A percentile compares a stretch with the other conserved stretches of the same genome.
Conservation (phyloP, 2,329 filamentous ascomycete species). For the Botrytis pseudocinerea region DNA sequence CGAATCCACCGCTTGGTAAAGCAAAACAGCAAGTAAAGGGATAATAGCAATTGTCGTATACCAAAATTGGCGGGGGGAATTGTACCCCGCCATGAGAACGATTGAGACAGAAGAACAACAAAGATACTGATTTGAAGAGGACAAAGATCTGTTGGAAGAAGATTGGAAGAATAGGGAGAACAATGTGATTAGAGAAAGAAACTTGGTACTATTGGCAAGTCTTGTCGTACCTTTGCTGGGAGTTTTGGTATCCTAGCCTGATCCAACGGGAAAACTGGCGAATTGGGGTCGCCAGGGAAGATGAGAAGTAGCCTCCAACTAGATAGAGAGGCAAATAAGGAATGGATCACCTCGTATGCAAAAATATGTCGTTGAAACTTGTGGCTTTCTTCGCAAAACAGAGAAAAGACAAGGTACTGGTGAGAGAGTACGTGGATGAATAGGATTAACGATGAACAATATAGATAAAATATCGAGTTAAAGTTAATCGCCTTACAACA, state of each 20-base stretch:
- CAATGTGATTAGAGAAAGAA: constrained; percentile 6
- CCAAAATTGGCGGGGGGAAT: background rate
- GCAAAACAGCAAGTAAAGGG: constrained; percentile 29
- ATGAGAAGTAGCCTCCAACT: constrained; percentile 11
- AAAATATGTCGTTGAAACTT: background rate
- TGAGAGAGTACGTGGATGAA: background rate
- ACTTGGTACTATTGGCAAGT: background rate
- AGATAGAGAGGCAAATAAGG: constrained; percentile 9
- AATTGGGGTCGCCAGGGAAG: constrained; percentile 22
- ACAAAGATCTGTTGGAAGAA: background rate
- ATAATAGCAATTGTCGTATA: constrained; percentile 23
- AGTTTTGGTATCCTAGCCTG: background rate
- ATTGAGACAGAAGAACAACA: background rate
- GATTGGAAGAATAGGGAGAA: background rate
- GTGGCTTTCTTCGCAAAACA: background rate
- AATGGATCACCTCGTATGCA: background rate
- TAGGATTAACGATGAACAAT: background rate
- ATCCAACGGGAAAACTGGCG: constrained; percentile 5
- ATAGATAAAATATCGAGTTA: background rate
- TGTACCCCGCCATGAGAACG: constrained; percentile 28
- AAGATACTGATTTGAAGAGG: background rate
- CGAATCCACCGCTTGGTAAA: constrained; percentile 29
- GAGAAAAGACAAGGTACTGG: background rate
- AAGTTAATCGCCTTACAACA: background rate
- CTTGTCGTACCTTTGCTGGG: constrained; percentile 20